Evolutionary conservation across 345 rosid genomes (phyloP).

Genomic region (Mallotus nudiflorus): DNA sequence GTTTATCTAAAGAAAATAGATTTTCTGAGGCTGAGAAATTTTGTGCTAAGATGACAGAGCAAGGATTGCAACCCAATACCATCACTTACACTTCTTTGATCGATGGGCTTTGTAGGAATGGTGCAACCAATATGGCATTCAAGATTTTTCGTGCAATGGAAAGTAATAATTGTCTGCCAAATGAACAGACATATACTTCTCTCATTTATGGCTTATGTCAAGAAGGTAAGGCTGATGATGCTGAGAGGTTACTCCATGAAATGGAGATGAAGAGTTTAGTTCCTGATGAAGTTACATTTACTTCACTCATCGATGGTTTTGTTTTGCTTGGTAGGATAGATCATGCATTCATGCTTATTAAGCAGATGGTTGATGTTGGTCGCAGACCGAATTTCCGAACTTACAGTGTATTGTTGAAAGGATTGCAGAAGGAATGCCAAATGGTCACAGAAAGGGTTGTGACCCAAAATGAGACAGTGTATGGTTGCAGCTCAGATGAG

Average conservation of each 20-base stretch:
- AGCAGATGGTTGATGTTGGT: constrained; percentile 43
- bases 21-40: constrained; percentile 45
- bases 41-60: constrained; percentile 40
- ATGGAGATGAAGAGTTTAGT: constrained; percentile 47
- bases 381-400: constrained; percentile 60
- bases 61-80: constrained; percentile 47
- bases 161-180: constrained; percentile 42
- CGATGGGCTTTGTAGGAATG: constrained; percentile 49
- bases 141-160: constrained; percentile 56
- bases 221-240: constrained; percentile 51
- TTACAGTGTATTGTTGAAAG: constrained; percentile 52
- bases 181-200: constrained; percentile 53
- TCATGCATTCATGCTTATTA: constrained; percentile 51
- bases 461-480: constrained; percentile 39
- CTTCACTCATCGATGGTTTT: constrained; percentile 57
- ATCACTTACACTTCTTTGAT: constrained; percentile 63
- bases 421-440: constrained; percentile 47
- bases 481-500: constrained; percentile 31
- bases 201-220: constrained; percentile 62
- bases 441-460: constrained; percentile 39
- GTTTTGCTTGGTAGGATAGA: constrained; percentile 53
- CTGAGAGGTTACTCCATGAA: constrained; percentile 53
- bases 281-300: constrained; percentile 53
- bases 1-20: constrained; percentile 41
- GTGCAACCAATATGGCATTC: constrained; percentile 41